Evolutionary conservation across 331 rosid species (phyloP), one percentile per base, ranked within the genome.

Genomic region (Arachis monticola): DNA sequence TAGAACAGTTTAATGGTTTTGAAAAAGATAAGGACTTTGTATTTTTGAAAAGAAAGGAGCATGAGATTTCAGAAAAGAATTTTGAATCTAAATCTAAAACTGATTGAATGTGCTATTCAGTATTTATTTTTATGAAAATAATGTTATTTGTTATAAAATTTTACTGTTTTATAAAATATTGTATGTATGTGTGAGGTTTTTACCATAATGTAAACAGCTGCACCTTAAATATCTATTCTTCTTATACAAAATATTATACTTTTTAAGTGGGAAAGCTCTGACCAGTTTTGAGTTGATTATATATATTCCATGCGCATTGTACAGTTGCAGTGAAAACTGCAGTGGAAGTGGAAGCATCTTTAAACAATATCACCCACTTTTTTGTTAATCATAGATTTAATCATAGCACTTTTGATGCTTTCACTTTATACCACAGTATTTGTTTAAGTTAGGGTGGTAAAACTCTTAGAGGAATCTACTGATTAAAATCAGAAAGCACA

Each of bases 221-320:
- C 27, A 22, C 27, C 27, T 22, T 22, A 22, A 22, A 22, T 22
- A 22, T 22, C 27, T 22, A 22, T 22, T 22, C 27, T 22, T 22
- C 27, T 22, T 22, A 22, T 22, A 22, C 27, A 22, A 22, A 22
- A 22, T 22, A 22, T 22, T 22, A 22, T 22, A 22, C 27, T 84
- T 85, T 76, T 78, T n/a, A 78, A 80, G 88, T 83, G 88, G 95
- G 70, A 81, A 85, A 79, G 80, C 64, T 91, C 96, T 93, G 97
- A 87, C 92, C 85, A 69, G 79, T 83, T 91, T 91, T 90, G 83
- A 89, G 87, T 86, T 84, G 88, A 81, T 83, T 74, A 80, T 87
- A 87, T 77, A 80, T 82, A 79, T 85, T 83, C 92, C 99, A 92
- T 88, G 97, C 96, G 96, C 99, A 88, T 92, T 83, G 90, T 84